phyloP scores from a whole-genome alignment of 768 basidiomycete genomes.

The Roridomyces roridus region DNA sequence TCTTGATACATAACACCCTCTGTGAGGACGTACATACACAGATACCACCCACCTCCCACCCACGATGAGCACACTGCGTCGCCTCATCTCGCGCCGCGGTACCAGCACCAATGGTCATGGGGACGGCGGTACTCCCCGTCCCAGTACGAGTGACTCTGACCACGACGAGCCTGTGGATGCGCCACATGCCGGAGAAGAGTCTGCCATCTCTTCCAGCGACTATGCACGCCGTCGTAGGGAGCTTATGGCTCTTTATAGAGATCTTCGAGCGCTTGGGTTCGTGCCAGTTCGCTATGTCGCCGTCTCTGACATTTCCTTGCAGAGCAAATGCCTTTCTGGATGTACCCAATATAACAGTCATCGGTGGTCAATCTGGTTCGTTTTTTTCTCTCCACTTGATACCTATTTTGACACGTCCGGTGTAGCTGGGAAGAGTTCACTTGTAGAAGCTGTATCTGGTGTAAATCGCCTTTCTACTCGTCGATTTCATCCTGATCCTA shows the following conservation, averaged over 20 bases:
- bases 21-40: too few relatives aligned
- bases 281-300: conserved; percentile 9
- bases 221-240: conserved; percentile 48
- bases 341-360: conserved; percentile 60
- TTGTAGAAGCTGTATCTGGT: conserved; percentile 63
- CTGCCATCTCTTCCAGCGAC: conserved; percentile 29
- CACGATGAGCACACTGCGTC: too few relatives aligned
- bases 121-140: too few relatives aligned
- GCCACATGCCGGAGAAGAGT: neutral
- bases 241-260: conserved; percentile 44
- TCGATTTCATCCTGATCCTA: neutral
- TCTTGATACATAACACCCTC: too few relatives aligned
- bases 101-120: too few relatives aligned
- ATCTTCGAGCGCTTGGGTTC: conserved; percentile 49
- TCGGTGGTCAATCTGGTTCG: conserved; percentile 62
- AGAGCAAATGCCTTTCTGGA: conserved; percentile 48
- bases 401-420: neutral
- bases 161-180: too few relatives aligned
- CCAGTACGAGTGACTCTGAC: too few relatives aligned
- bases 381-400: neutral
- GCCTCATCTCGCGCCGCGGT: too few relatives aligned
- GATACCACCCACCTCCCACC: too few relatives aligned
- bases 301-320: neutral
- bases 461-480: conserved; percentile 39
- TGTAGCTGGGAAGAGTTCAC: conserved; percentile 63